Evolutionary conservation across 2,329 filamentous ascomycete species (phyloP), one percentile per base, ranked within the genome.

Genomic region (Sporothrix phasma): DNA sequence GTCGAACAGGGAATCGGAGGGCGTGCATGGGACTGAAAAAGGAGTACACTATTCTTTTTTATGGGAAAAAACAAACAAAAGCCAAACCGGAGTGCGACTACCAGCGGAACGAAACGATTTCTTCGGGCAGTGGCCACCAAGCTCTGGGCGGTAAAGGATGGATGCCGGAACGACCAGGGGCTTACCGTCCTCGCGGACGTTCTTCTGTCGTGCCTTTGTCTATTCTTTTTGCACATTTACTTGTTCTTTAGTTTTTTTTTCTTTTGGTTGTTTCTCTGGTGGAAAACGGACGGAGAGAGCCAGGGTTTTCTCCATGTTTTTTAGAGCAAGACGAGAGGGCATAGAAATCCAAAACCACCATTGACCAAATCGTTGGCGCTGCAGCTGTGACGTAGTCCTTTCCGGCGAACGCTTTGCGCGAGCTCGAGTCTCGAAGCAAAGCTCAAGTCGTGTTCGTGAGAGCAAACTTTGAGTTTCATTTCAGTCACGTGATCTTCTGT

Each of bases 1-100:
- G 4, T 19, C 31, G n/a, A 22, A 22, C 19, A 37, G 13, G 17
- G 34, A 11, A 24, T 31, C 13, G 54, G 54, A 59, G 22, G 29
- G 56, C 56, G 56, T 29, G 56, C 39, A 45, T 59, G 56, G 56
- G 39, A 59, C 45, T 45, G 39, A 59, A 59, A 59, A 59, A 59
- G 56, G 56, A 59, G 56, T 59, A 59, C 24, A 31, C 17, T 31
- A 56, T 46, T 63, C 41, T 63, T 63, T 64, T 64, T 43, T 29
- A 49, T 59, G 53, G 62, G 43, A 41, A 58, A 26, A 47, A 49
- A 56, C 34, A 59, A 29, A 37, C 34, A 31, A 59, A 45, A 45
- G 56, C 56, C 56, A 59, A 31, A 43, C 56, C 56, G 17, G 8
- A 17, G 39, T 59, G 56, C 51, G 51, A 56, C 31, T 39, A 31